Evolutionary conservation across 805 yeast species (phyloP).

Genomic region (Kuraishia hungarica): DNA sequence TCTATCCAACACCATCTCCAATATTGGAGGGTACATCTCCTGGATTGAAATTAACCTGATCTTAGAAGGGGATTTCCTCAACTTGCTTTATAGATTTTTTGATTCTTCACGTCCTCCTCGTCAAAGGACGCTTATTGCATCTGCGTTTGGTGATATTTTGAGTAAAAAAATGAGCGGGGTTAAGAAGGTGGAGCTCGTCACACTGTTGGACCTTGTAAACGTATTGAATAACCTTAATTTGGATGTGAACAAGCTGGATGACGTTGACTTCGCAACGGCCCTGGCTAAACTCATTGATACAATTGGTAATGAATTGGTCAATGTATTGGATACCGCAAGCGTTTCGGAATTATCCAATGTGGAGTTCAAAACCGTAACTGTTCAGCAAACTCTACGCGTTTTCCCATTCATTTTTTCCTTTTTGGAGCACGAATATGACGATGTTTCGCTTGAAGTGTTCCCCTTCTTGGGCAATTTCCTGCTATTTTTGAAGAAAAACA

Average conservation of each 20-base stretch:
- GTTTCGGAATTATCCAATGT: constrained; percentile 27
- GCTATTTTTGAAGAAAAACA: constrained; percentile 54
- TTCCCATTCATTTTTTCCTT: constrained; percentile 69
- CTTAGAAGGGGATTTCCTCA: constrained; percentile 49
- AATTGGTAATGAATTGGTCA: constrained; percentile 69
- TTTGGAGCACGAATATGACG: constrained; percentile 80
- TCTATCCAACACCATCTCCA: constrained; percentile 47
- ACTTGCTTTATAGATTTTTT: constrained; percentile 50
- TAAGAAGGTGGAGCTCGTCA: constrained; percentile 56
- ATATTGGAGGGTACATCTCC: constrained; percentile 78
- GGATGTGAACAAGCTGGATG: constrained; percentile 39
- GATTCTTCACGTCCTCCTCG: constrained; percentile 16
- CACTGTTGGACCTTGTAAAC: constrained; percentile 57
- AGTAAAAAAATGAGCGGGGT: constrained; percentile 50
- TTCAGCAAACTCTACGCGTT: constrained; percentile 44
- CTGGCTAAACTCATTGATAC: constrained; percentile 67
- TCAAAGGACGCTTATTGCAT: constrained; percentile 47
- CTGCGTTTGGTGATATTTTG: constrained; percentile 42
- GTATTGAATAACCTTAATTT: constrained; percentile 32
- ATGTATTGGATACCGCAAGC: constrained; percentile 47
- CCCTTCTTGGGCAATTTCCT: constrained; percentile 73
- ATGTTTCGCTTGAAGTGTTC: constrained; percentile 75
- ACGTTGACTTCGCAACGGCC: constrained; percentile 61
- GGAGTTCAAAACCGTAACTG: constrained; percentile 25
- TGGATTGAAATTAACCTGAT: constrained; percentile 87